A percentile compares a stretch with the other conserved stretches of the same genome.
phyloP scores from a whole-genome alignment of 2,329 filamentous ascomycete species.

The Fusarium goolgardi region DNA sequence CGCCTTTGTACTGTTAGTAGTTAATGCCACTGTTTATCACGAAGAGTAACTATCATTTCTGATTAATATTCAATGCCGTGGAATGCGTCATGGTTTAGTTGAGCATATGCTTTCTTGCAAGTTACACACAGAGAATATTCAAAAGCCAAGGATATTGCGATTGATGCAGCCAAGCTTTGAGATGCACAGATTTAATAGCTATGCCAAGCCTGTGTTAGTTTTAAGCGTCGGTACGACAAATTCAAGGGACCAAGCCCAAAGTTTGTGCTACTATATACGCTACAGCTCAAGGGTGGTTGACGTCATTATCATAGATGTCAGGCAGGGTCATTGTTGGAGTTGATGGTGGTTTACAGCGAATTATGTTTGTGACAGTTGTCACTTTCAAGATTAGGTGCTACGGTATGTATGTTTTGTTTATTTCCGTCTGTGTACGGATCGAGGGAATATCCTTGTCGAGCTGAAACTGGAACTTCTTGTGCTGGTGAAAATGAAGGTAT shows the following conservation, averaged over 20 bases:
- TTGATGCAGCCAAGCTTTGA: slow-evolving; percentile 9
- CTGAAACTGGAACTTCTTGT: slow-evolving; percentile 20
- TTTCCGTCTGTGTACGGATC: neutral
- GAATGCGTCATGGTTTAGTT: neutral
- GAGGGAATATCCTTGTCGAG: slow-evolving; percentile 27
- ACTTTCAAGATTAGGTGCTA: neutral
- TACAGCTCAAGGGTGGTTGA: slow-evolving; percentile 21
- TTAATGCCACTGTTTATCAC: neutral
- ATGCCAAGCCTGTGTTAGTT: slow-evolving; percentile 25
- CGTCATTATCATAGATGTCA: slow-evolving; percentile 28
- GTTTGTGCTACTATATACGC: neutral
- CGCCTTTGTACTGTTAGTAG: neutral
- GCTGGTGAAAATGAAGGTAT: neutral
- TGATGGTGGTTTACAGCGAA: slow-evolving; percentile 11
- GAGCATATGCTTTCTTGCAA: neutral
- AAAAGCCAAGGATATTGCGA: neutral
- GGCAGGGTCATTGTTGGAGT: slow-evolving; percentile 27
- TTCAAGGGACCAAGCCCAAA: slow-evolving; percentile 30
- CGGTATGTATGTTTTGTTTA: neutral
- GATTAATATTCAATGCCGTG: neutral
- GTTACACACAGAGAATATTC: neutral
- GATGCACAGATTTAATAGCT: neutral
- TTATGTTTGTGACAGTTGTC: slow-evolving; percentile 5
- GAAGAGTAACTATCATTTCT: neutral
- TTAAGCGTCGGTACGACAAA: slow-evolving; percentile 18